Base-by-base conservation (phyloP, 2,329 filamentous ascomycete species). In the Paracamarosporium sp. region DNA sequence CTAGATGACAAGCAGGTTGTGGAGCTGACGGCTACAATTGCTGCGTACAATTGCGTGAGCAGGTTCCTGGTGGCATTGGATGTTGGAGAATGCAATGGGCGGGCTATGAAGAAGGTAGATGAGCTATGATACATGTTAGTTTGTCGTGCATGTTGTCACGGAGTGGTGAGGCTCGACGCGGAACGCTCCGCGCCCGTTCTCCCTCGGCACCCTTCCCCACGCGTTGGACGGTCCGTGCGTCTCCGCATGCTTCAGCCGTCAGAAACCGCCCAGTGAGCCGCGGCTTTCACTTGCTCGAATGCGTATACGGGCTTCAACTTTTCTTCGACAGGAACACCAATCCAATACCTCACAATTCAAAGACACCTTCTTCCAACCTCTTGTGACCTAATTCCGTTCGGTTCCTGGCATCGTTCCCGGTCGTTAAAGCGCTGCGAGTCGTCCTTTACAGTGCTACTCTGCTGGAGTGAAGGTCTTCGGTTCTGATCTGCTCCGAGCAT, bases 11-110 rank as follows among this genome's bases (percentile, higher is more conserved):
- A 84, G 69, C 90, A 93, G 78, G 82, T 94, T 50, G 90, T 96
- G 13, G 92, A 96, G 80, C 84, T 95, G 61, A 93, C 90, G 43
- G 86, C 90, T 30, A 93, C 90, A 22, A 85, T 92, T 54, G 90
- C 90, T 12, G 87, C 86, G 53, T 96, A 96, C 74, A 96, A 96
- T 73, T 93, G 90, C 71, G 91, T 96, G 15, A 93, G 90, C 74
- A 84, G 92, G 28, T 93, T 96, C 66, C 76, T 96, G 64, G 91
- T 96, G 20, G 92, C 92, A 13, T 76, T 96, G 55, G 89, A 96
- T 78, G 90, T 82, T 12, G 80, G 80, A 0, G 80, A 82, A 67
- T 75, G 74, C 64, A 78, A 77, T 61, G 63, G 41, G 25, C 59
- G 68, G 33, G 13, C 30, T 24, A 59, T 76, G 73, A 73, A 71